Evolutionary conservation across 208 protist species (phyloP).

Genomic region (Crithidia sp.): DNA sequence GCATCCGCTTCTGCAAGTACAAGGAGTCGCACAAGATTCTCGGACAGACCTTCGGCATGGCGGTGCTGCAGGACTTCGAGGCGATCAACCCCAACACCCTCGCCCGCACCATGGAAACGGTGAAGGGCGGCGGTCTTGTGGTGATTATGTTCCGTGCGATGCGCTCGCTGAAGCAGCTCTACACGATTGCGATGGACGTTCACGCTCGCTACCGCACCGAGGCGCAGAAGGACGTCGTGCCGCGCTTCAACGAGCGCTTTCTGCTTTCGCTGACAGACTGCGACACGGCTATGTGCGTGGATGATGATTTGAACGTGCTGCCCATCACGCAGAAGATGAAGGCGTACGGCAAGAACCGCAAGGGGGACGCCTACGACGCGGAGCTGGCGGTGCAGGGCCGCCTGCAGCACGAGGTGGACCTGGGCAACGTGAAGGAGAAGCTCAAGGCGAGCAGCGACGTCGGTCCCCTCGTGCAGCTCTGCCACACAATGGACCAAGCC

Average conservation of each 20-base stretch:
- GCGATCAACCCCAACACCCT: conserved; percentile 99
- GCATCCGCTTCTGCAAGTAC: conserved; percentile 99
- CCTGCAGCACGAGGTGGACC: conserved; percentile 85
- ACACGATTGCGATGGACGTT: conserved; percentile 99
- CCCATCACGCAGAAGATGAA: conserved; percentile 95
- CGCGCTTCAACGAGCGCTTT: conserved; percentile 99
- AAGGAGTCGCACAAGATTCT: conserved; percentile 99
- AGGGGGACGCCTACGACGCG: conserved; percentile 55
- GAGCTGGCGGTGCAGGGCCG: conserved; percentile 74
- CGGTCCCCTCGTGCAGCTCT: conserved; percentile 92
- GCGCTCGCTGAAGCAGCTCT: conserved; percentile 97
- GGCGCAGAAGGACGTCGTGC: conserved; percentile 90
- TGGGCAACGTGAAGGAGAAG: conserved; percentile 78
- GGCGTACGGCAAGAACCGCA: conserved; percentile 45
- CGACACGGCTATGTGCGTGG: conserved; percentile 95
- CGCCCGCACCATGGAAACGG: conserved; percentile 99
- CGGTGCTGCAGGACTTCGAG: conserved; percentile 99
- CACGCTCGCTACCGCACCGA: conserved; percentile 94
- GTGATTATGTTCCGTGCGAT: conserved; percentile 98
- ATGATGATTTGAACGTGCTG: conserved; percentile 99
- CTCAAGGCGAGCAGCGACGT: conserved; percentile 80
- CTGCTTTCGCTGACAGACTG: conserved; percentile 97
- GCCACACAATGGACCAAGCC: conserved; percentile 97
- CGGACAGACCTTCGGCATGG: conserved; percentile 99
- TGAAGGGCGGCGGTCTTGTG: conserved; percentile 99